Conservation (phyloP, 805 yeast genomes). For the Candida methanosorbosa region DNA sequence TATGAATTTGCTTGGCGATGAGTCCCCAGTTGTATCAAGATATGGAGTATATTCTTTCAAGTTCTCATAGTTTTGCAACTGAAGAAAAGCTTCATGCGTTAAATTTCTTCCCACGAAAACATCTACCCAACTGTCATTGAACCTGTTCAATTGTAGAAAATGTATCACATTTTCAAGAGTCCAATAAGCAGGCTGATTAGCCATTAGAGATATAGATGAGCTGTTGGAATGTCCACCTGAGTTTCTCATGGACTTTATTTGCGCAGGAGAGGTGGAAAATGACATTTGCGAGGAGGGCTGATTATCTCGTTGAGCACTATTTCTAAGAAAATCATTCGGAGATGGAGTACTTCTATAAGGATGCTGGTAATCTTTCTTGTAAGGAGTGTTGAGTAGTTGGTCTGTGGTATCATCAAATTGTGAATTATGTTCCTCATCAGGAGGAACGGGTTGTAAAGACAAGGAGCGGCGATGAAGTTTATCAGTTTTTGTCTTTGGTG, state of each 20-base stretch:
- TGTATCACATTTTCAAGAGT: constrained; percentile 50
- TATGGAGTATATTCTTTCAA: constrained; percentile 22
- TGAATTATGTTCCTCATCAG: too few species aligned
- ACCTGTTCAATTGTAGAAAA: constrained; percentile 65
- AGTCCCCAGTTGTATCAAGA: constrained; percentile 35
- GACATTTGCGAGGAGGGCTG: too few species aligned
- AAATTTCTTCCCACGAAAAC: constrained; percentile 51
- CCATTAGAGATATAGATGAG: constrained; percentile 26
- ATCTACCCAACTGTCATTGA: constrained; percentile 67
- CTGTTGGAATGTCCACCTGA: constrained; percentile 13
- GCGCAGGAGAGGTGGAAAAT: too few species aligned
- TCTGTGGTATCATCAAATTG: too few species aligned
- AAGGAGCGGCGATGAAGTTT: neutral
- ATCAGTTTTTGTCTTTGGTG: neutral
- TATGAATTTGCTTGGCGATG: constrained; percentile 50
- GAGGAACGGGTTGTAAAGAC: neutral
- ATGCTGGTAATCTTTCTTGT: neutral
- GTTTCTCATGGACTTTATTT: too few species aligned
- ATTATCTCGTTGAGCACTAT: too few species aligned
- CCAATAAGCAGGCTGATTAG: constrained; percentile 58
- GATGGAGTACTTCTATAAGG: constrained; percentile 2
- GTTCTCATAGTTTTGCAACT: constrained; percentile 56
- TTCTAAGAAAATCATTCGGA: too few species aligned
- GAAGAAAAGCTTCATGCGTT: constrained; percentile 55
- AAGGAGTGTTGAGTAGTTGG: neutral